Evolutionary conservation across 495 filamentous ascomycete species (phyloP), one percentile per base, ranked within the genome.

Genomic region (Aspergillus haitiensis): DNA sequence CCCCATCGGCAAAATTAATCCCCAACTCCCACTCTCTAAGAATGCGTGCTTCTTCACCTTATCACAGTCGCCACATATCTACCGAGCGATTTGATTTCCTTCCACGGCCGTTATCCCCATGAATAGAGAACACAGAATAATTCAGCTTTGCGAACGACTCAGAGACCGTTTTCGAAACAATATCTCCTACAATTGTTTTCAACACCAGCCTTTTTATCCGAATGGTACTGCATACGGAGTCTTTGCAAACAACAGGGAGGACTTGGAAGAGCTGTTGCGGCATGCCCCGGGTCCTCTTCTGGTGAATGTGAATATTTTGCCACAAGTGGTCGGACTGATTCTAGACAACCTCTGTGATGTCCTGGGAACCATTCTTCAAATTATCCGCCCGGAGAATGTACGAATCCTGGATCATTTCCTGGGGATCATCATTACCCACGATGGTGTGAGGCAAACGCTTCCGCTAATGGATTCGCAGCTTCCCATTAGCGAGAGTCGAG

Each of bases 111-210:
- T 16, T 9, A 21, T 21, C 16, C 15, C n/a, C 16, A 47, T 21
- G 44, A 21, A 48, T 36, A 60, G 44, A 51, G 58, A 60, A 51
- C 34, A 44, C 3, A 27, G 21, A 49, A 60, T 60, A 48, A 47
- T 54, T 18, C 16, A 52, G 58, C 52, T 53, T 16, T 60, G 58
- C n/a, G 42, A 54, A 12, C 40, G 34, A 13, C 21, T 60, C 18
- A 39, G 33, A 6, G 10, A 5, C 18, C 50, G 50, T 11, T n/a
- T 60, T 7, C 9, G 44, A 15, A 42, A 54, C 12, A 48, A 16
- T 9, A 12, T 54, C 15, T 51, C 49, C 15, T 33, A 15, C 15
- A 60, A 60, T 15, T 21, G 49, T 27, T 27, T 27, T 10, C 46
- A 34, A 32, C 32, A 54, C 12, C 40, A 44, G 31, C 40, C 50